Percentiles rank a stretch among this genome's conserved stretches.
These are phyloP conservation scores for Rhodotorula babjevae DNA, from an alignment of 768 basidiomycete species.

Conservation along the genomic window DNA sequence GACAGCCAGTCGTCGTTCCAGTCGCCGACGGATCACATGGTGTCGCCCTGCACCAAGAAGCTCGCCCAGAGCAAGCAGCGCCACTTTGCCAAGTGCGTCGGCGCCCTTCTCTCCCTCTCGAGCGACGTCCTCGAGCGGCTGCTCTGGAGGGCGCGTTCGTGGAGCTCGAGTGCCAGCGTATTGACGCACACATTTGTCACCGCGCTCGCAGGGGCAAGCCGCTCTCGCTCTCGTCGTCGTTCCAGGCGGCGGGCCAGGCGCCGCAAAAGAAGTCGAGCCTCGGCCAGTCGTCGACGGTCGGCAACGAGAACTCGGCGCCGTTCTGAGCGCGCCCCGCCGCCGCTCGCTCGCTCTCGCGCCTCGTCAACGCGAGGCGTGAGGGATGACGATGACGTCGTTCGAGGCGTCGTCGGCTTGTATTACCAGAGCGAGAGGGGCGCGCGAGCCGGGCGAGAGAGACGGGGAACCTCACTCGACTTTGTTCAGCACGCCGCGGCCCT, in stretches of 20 bases:
- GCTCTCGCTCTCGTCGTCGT: slow-evolving; percentile 41
- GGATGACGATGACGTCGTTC: no score
- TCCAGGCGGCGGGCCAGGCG: slow-evolving; percentile 25
- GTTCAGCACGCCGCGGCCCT: no score
- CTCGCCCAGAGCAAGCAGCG: slow-evolving; percentile 85
- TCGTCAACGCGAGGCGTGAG: no score
- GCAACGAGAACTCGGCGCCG: slow-evolving; percentile 24
- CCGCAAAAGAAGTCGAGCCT: slow-evolving; percentile 22
- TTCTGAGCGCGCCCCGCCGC: slow-evolving; percentile 1
- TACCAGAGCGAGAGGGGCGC: neutral
- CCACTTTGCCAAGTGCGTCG: slow-evolving; percentile 75
- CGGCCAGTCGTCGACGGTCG: slow-evolving; percentile 14
- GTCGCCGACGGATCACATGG: slow-evolving; percentile 90
- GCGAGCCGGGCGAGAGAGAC: no score
- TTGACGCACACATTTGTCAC: no score
- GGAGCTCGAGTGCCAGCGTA: no score
- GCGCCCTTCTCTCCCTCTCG: neutral
- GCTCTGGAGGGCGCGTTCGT: no score
- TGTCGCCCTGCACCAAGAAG: slow-evolving; percentile 91
- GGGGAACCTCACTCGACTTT: no score
- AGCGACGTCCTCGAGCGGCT: no score
- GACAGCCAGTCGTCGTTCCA: slow-evolving; percentile 76
- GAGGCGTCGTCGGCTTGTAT: neutral
- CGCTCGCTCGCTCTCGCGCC: neutral
- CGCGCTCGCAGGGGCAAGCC: slow-evolving; percentile 41